Conservation (phyloP, 176 grass and related monocot species). For the Otatea glauca region DNA sequence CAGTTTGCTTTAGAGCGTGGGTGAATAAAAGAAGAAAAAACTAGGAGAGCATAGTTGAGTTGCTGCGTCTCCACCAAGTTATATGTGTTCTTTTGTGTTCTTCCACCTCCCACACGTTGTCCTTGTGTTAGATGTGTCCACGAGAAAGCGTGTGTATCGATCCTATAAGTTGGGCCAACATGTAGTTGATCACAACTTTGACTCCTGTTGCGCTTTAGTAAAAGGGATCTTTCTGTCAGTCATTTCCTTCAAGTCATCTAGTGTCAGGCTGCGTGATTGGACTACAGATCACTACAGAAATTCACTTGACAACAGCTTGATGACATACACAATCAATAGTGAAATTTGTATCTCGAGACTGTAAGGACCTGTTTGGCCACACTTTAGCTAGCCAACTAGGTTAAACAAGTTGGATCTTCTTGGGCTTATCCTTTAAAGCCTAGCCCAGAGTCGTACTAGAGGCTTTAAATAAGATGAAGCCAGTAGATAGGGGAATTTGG, state of each 20-base stretch:
- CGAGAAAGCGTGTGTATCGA: too few species aligned
- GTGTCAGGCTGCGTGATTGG: conserved; percentile 14
- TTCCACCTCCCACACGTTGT: too few species aligned
- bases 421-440: not conserved
- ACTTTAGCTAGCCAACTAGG: conserved; percentile 11
- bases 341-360: conserved; percentile 1
- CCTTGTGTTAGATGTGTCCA: too few species aligned
- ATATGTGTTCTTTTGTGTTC: too few species aligned
- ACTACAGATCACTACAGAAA: not conserved
- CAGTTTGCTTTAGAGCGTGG: too few species aligned
- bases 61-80: too few species aligned
- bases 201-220: not conserved
- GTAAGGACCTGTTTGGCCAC: not conserved
- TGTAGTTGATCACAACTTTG: not conserved
- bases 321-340: not conserved
- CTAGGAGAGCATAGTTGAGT: too few species aligned
- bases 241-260: conserved; percentile 4
- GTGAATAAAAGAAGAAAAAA: too few species aligned
- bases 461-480: not conserved
- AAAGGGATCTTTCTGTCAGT: not conserved
- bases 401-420: conserved; percentile 2
- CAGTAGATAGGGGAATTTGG: not conserved
- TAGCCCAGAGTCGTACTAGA: not conserved
- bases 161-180: too few species aligned
- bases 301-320: conserved; percentile 3